phyloP scores from a whole-genome alignment of 2,329 filamentous ascomycete species.

The Hypoxylon sp. region DNA sequence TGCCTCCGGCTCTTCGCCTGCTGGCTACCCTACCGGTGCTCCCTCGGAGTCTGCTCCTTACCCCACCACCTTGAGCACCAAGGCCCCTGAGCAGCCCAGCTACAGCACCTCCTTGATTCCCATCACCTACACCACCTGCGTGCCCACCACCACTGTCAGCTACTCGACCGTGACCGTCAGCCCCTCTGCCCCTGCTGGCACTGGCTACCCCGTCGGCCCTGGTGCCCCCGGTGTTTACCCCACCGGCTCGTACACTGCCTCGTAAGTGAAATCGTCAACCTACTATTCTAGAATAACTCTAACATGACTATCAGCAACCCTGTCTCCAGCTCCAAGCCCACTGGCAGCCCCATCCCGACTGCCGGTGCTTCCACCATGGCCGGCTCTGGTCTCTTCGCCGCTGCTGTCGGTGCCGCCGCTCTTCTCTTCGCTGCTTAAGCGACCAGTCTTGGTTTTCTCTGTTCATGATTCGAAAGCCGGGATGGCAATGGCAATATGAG shows the following conservation, averaged over 20 bases:
- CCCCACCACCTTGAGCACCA: slow-evolving; percentile 45
- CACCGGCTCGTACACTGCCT: slow-evolving; percentile 52
- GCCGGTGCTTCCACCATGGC: slow-evolving; percentile 67
- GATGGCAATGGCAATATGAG: slow-evolving; percentile 58
- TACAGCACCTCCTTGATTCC: slow-evolving; percentile 61
- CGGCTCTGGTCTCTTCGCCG: slow-evolving; percentile 68
- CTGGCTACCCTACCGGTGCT: slow-evolving; percentile 51
- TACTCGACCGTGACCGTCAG: slow-evolving; percentile 46
- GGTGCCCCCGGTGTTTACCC: slow-evolving; percentile 41
- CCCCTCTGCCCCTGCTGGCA: slow-evolving; percentile 44
- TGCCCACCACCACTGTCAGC: slow-evolving; percentile 49
- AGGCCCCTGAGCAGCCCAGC: slow-evolving; percentile 50
- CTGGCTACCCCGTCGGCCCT: slow-evolving; percentile 38
- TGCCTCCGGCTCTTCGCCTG: slow-evolving; percentile 40
- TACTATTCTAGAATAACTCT: slow-evolving; percentile 16
- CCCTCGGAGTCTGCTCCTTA: slow-evolving; percentile 35
- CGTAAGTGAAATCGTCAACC: slow-evolving; percentile 47
- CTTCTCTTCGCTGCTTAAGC: slow-evolving; percentile 68
- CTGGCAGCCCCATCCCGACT: slow-evolving; percentile 57
- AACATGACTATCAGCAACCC: slow-evolving; percentile 51
- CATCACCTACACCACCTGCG: slow-evolving; percentile 60
- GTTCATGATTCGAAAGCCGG: slow-evolving; percentile 56
- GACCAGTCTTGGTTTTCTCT: slow-evolving; percentile 43
- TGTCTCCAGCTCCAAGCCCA: slow-evolving; percentile 54
- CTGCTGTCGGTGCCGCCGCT: slow-evolving; percentile 66